Base-by-base conservation (phyloP, 129 eudicot genomes). In the Rutidosis leptorrhynchoides region DNA sequence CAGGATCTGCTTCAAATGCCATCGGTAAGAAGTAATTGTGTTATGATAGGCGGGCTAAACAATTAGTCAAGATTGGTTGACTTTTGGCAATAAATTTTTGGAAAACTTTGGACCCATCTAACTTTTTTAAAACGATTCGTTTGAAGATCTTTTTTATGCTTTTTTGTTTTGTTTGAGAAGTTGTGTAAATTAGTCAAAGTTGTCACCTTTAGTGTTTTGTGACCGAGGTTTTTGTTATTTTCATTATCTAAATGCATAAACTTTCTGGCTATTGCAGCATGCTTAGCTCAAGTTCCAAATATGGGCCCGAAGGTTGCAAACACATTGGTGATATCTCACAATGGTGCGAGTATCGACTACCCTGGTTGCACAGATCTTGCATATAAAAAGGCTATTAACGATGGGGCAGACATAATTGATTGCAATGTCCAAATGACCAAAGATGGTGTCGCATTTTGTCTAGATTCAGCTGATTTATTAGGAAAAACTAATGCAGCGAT, bases 321-420 rank as follows among this genome's bases (percentile, higher is more conserved):
- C 27, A 76, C 80, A 63, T 71, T 86, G 79, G 69, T 94, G 66
- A 89, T 94, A 66, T 77, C 95, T 35, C 88, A 86, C 59, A 79
- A 89, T 59, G 99, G 99, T 32, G 99, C 99, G 12, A 94, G 97
- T 53, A 88, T 88, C 33, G 92, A 84, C 60, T 89, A 74, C 80
- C 90, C 97, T 2, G 97, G 90, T 9, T 69, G 86, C 76, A 82
- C 87, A 2, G 95, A 94, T 79, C 88, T 94, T 53, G 99, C 99
- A 51, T 94, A 86, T 40, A 81, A 84, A 69, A 81, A 82, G 68
- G 99, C 99, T 37, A 82, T 94, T 26, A 77, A 57, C 10, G 97
- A 86, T 27, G 97, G 97, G 8, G 95, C 90, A 2, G 97, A 89
- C 70, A 73, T 94, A 71, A 89, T 94, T 19, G 97, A 89, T 69